phyloP scores from a whole-genome alignment of 2,329 filamentous ascomycete species.

The Penicillium rolfsii region DNA sequence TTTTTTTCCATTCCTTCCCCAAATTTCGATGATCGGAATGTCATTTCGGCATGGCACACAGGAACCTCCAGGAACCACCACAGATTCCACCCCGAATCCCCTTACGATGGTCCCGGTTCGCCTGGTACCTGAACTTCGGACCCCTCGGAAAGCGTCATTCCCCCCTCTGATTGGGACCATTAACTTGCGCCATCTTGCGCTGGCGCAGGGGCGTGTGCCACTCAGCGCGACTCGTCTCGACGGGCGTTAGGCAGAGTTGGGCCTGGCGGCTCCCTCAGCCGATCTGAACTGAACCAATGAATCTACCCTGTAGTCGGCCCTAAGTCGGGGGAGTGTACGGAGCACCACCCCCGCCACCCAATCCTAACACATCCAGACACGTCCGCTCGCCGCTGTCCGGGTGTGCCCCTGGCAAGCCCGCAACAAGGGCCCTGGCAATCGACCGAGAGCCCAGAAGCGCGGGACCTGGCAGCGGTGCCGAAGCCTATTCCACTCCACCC shows the following conservation, averaged over 20 bases:
- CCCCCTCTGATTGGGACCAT: conserved; percentile 18
- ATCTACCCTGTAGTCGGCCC: neutral
- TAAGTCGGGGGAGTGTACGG: neutral
- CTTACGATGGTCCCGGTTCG: conserved; percentile 1
- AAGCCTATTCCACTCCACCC: conserved; percentile 2
- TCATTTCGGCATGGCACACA: neutral
- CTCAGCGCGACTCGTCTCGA: neutral
- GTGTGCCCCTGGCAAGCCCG: neutral
- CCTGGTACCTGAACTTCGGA: conserved; percentile 19
- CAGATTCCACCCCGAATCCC: neutral
- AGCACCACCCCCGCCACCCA: neutral
- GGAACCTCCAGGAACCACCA: neutral
- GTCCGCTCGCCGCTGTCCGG: neutral
- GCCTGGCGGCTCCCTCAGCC: conserved; percentile 17
- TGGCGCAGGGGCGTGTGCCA: conserved; percentile 18
- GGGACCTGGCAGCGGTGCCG: conserved; percentile 1
- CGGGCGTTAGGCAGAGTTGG: conserved; percentile 7
- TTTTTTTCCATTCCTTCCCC: neutral
- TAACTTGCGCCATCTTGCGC: conserved; percentile 11
- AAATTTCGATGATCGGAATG: neutral
- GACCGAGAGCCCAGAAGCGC: neutral
- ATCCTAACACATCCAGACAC: neutral
- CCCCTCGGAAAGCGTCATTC: conserved; percentile 5
- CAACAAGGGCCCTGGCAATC: neutral
- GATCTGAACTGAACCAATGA: neutral